phyloP scores from a whole-genome alignment of 2,329 filamentous ascomycete genomes.

The Colletotrichum orbiculare region DNA sequence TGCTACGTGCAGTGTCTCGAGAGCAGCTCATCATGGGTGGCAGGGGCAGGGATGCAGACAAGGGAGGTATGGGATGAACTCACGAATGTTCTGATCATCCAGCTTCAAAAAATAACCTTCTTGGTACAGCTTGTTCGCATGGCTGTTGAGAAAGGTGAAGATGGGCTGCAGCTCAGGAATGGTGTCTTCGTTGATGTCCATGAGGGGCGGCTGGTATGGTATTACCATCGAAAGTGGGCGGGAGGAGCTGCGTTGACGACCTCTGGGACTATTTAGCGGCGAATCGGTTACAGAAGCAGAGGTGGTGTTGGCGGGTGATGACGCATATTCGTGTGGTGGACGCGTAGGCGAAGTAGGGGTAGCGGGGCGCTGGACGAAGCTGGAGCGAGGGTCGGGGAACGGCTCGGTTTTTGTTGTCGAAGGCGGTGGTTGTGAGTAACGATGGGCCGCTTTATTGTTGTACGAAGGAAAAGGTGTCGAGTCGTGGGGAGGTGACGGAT shows the following conservation, averaged over 20 bases:
- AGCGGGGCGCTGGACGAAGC: slow-evolving; percentile 46
- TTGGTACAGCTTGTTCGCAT: slow-evolving; percentile 96
- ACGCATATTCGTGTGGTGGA: slow-evolving; percentile 53
- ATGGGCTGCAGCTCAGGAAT: slow-evolving; percentile 94
- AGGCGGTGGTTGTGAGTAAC: slow-evolving; percentile 20
- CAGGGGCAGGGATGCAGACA: slow-evolving; percentile 13
- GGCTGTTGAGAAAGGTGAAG: slow-evolving; percentile 93
- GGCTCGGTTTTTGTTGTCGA: slow-evolving; percentile 28
- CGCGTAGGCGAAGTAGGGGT: slow-evolving; percentile 44
- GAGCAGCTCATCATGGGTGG: not conserved
- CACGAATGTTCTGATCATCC: slow-evolving; percentile 93
- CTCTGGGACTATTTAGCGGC: slow-evolving; percentile 54
- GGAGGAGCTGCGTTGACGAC: slow-evolving; percentile 63
- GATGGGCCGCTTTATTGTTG: slow-evolving; percentile 4
- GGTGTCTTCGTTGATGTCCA: slow-evolving; percentile 87
- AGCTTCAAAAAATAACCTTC: slow-evolving; percentile 98
- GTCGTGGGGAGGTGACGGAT: slow-evolving; percentile 56
- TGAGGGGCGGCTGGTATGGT: slow-evolving; percentile 84
- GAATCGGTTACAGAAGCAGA: slow-evolving; percentile 54
- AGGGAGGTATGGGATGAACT: slow-evolving; percentile 49
- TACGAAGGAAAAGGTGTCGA: slow-evolving; percentile 38
- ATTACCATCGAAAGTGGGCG: slow-evolving; percentile 88
- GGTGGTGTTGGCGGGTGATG: slow-evolving; percentile 49
- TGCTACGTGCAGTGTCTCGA: too few relatives aligned
- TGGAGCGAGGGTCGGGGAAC: slow-evolving; percentile 31